Percentiles rank a stretch among this genome's conserved stretches.
phyloP scores from a whole-genome alignment of 768 basidiomycete genomes.

The Xanthoconium purpureum region DNA sequence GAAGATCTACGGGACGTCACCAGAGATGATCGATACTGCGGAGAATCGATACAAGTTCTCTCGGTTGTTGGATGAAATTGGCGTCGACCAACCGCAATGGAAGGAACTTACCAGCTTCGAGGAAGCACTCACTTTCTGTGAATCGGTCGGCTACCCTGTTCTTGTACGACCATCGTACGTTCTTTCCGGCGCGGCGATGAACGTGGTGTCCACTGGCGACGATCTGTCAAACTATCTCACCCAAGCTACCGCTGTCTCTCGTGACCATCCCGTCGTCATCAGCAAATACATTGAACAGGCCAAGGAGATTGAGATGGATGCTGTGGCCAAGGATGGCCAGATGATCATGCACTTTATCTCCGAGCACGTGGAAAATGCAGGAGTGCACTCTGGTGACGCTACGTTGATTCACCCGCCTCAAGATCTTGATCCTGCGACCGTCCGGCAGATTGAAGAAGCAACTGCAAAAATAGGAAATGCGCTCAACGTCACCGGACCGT shows the following conservation, averaged over 20 bases:
- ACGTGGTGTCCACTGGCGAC: conserved; percentile 91
- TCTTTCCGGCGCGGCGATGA: conserved; percentile 99
- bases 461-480: conserved; percentile 97
- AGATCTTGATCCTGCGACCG: conserved; percentile 95
- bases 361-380: conserved; percentile 98
- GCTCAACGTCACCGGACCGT: conserved; percentile 96
- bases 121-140: conserved; percentile 86
- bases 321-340: conserved; percentile 94
- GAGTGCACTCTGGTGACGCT: conserved; percentile 98
- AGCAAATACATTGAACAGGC: conserved; percentile 99
- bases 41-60: conserved; percentile 99
- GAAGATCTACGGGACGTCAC: conserved; percentile 97
- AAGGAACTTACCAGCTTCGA: conserved; percentile 92
- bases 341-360: conserved; percentile 99
- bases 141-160: conserved; percentile 91
- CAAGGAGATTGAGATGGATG: conserved; percentile 99
- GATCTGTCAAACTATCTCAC: conserved; percentile 90
- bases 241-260: conserved; percentile 93
- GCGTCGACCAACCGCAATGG: conserved; percentile 97
- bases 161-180: conserved; percentile 98
- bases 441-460: conserved; percentile 93
- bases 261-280: conserved; percentile 96
- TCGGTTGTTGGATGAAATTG: conserved; percentile 93
- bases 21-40: conserved; percentile 99
- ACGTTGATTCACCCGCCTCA: conserved; percentile 98